Percentiles rank a stretch among this genome's conserved stretches.
Conservation (phyloP, 176 grass and related monocot genomes). For the Rhynchospora pubera region DNA sequence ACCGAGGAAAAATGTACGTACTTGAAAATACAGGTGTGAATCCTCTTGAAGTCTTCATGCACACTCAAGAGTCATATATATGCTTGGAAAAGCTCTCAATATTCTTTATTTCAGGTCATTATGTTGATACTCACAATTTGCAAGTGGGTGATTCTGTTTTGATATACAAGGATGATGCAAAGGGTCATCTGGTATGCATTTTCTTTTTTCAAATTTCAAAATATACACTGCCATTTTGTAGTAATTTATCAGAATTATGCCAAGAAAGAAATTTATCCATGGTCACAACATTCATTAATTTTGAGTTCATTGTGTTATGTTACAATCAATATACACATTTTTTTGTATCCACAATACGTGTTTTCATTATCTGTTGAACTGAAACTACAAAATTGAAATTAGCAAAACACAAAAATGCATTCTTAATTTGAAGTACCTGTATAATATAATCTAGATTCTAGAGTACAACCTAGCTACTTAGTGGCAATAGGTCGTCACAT, state of each 20-base stretch:
- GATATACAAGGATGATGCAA: conserved; percentile 84
- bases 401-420: no score
- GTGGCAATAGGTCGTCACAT: background rate
- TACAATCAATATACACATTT: no score
- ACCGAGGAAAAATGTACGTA: conserved; percentile 97
- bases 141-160: conserved; percentile 76
- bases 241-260: background rate
- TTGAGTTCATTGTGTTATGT: no score
- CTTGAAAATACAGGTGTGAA: conserved; percentile 83
- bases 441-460: no score
- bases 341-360: no score
- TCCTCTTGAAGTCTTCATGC: background rate
- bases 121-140: conserved; percentile 62
- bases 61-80: no score
- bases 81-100: no score
- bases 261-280: background rate
- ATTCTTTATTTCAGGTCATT: conserved; percentile 58
- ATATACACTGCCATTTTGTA: background rate
- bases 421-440: no score
- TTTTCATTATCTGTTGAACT: no score
- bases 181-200: conserved; percentile 58
- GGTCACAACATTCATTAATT: background rate
- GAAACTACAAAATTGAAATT: no score
- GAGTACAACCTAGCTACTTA: no score
- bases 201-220: no score